Evolutionary conservation across 2,329 filamentous ascomycete genomes (phyloP).

Genomic region (Atkinsonella texensis): DNA sequence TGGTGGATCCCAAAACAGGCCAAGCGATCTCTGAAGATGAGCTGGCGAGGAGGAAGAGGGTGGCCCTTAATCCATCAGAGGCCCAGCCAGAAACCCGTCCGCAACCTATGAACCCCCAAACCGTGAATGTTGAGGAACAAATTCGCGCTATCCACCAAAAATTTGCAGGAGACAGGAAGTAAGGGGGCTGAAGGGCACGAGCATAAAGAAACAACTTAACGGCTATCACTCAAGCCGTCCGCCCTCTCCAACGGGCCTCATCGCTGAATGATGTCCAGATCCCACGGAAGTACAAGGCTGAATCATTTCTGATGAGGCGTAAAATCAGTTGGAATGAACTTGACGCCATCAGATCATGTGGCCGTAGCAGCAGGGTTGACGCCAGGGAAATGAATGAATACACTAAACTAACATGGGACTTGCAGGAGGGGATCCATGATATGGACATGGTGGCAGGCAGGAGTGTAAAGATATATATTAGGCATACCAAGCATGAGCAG

Average conservation of each 20-base stretch:
- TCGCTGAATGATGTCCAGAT: not conserved
- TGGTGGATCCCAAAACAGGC: constrained; percentile 67
- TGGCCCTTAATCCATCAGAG: constrained; percentile 53
- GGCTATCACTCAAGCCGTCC: not conserved
- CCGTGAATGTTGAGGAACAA: constrained; percentile 75
- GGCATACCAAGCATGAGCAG: constrained; percentile 3
- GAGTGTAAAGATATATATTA: constrained; percentile 1
- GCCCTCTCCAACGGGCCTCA: not conserved
- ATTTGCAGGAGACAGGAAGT: constrained; percentile 30
- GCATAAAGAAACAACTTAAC: not conserved
- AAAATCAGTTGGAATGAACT: too few relatives aligned
- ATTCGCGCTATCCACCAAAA: constrained; percentile 53
- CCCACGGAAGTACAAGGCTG: too few relatives aligned
- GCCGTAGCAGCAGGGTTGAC: not conserved
- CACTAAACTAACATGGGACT: too few relatives aligned
- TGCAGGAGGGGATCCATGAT: too few relatives aligned
- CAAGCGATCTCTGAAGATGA: constrained; percentile 62
- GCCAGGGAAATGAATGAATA: not conserved
- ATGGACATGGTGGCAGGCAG: not conserved
- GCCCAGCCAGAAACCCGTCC: constrained; percentile 49
- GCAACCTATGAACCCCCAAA: constrained; percentile 45
- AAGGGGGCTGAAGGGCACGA: not conserved
- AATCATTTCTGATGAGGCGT: too few relatives aligned
- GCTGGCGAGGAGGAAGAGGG: constrained; percentile 61
- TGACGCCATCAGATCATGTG: not conserved